Percentiles rank a stretch among this genome's conserved stretches.
Evolutionary conservation across 805 yeast genomes (phyloP).

Genomic region (Yarrowia divulgata): DNA sequence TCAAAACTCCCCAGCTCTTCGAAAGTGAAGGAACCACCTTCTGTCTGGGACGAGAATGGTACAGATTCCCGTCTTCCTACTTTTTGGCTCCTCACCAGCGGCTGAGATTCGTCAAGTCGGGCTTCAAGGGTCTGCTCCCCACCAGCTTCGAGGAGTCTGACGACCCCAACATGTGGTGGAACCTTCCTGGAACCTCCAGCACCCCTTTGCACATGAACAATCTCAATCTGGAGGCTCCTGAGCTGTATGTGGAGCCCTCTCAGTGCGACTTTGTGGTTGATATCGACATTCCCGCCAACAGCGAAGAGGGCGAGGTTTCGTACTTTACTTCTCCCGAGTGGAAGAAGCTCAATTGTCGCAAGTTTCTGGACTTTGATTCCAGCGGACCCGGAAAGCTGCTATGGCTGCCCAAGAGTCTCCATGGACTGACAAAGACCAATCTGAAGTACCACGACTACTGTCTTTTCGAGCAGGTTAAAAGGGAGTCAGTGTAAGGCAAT

Average conservation of each 20-base stretch:
- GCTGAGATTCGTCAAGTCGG: constrained; percentile 72
- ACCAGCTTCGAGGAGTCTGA: constrained; percentile 73
- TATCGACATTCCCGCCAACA: constrained; percentile 58
- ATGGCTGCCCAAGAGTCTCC: constrained; percentile 44
- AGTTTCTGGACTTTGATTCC: constrained; percentile 46
- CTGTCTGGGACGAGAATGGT: constrained; percentile 96
- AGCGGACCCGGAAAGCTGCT: constrained; percentile 46
- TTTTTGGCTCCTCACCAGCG: constrained; percentile 72
- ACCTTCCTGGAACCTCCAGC: constrained; percentile 49
- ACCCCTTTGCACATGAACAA: constrained; percentile 78
- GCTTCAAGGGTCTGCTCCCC: constrained; percentile 87
- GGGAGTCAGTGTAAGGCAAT: not conserved
- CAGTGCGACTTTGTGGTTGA: constrained; percentile 78
- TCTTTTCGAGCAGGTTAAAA: constrained; percentile 42
- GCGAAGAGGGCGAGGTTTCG: constrained; percentile 55
- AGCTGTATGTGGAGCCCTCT: constrained; percentile 58
- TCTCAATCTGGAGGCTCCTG: constrained; percentile 67
- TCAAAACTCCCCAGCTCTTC: constrained; percentile 53
- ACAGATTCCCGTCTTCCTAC: constrained; percentile 87
- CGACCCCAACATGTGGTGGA: constrained; percentile 48
- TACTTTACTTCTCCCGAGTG: constrained; percentile 43
- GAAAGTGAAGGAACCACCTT: constrained; percentile 56
- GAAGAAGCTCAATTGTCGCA: constrained; percentile 44
- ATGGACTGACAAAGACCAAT: constrained; percentile 40
- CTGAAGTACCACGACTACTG: constrained; percentile 47